Conservation (phyloP, 2,329 filamentous ascomycete species). For the Fusarium paranaense region DNA sequence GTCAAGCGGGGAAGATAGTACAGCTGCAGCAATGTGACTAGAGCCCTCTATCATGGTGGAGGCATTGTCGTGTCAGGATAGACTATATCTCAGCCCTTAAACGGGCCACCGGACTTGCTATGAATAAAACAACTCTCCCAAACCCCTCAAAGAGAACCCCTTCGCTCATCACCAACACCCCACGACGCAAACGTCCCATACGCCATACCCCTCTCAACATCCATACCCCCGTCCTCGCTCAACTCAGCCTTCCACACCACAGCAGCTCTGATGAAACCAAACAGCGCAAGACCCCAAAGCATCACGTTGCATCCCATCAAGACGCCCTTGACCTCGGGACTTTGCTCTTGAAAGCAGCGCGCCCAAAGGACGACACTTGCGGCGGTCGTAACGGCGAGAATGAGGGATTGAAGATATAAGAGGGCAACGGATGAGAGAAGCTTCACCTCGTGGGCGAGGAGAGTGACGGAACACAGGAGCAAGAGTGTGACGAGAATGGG, state of each 20-base stretch:
- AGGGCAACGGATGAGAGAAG: constrained; percentile 42
- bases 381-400: constrained; percentile 38
- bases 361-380: constrained; percentile 37
- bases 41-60: background rate
- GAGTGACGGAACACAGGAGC: constrained; percentile 38
- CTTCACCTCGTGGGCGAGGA: constrained; percentile 43
- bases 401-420: constrained; percentile 44
- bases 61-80: background rate
- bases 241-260: constrained; percentile 44
- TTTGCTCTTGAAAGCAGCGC: constrained; percentile 37
- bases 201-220: constrained; percentile 8
- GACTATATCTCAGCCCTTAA: too few species aligned
- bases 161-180: constrained; percentile 9
- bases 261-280: constrained; percentile 46
- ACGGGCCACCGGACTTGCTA: background rate
- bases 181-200: constrained; percentile 39
- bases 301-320: constrained; percentile 43
- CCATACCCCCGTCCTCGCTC: constrained; percentile 6
- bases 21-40: too few species aligned
- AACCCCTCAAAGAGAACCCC: constrained; percentile 13
- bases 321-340: constrained; percentile 39
- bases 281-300: constrained; percentile 43
- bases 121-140: background rate
- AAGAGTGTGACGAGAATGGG: constrained; percentile 31
- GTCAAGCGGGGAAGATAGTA: too few species aligned